These are phyloP conservation scores for Botrytis medusae DNA, from an alignment of 2,329 filamentous ascomycete species.

Conservation along the genomic window DNA sequence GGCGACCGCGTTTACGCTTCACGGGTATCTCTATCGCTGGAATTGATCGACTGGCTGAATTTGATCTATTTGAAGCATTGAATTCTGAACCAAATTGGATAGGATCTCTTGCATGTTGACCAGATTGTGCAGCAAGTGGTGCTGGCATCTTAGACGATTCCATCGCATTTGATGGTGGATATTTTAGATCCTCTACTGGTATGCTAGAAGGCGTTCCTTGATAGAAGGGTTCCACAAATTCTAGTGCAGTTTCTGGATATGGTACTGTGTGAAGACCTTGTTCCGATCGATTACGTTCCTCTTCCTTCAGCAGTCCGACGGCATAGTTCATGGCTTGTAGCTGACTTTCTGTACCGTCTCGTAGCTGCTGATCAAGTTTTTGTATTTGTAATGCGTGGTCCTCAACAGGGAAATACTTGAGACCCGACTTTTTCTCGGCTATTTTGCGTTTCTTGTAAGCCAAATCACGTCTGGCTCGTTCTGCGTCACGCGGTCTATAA, in stretches of 20 bases:
- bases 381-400: background rate
- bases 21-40: slow-evolving; percentile 7
- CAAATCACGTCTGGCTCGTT: background rate
- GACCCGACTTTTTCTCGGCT: background rate
- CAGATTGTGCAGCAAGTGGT: background rate
- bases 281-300: background rate
- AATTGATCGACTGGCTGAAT: background rate
- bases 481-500: background rate
- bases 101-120: background rate
- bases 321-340: background rate
- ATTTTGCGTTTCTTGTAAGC: slow-evolving; percentile 9
- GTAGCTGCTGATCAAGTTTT: background rate
- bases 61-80: background rate
- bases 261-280: too few species aligned
- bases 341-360: background rate
- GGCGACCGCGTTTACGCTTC: slow-evolving; percentile 12
- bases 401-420: background rate
- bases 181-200: background rate
- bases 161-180: background rate
- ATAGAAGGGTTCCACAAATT: background rate
- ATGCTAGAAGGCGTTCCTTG: background rate
- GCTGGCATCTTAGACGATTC: background rate
- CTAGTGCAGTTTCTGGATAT: background rate
- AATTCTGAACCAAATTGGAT: background rate
- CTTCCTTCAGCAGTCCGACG: background rate